Conservation (phyloP, 139 green algal genomes). For the Chlamydomonas sp. region DNA sequence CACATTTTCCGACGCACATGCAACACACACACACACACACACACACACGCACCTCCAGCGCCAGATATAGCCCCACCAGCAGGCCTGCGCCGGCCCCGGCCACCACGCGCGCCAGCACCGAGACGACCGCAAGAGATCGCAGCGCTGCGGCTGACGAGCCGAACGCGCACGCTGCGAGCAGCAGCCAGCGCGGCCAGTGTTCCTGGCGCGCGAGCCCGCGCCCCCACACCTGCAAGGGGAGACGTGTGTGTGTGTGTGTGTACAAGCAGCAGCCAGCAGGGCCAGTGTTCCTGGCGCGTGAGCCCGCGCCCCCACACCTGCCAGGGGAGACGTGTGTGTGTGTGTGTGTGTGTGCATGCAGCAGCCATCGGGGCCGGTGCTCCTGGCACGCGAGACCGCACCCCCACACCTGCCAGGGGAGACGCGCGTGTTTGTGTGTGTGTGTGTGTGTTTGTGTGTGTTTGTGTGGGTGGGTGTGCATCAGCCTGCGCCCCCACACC, state of each 20-base stretch:
- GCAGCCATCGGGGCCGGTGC: conserved; percentile 82
- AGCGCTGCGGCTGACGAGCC: neutral
- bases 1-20: no score
- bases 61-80: conserved; percentile 74
- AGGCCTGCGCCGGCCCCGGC: conserved; percentile 26
- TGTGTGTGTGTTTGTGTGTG: no score
- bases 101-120: conserved; percentile 14
- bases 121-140: neutral
- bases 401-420: conserved; percentile 12
- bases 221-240: no score
- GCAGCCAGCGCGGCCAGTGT: conserved; percentile 82
- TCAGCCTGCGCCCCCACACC: no score
- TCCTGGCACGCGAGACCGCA: conserved; percentile 24
- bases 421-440: no score
- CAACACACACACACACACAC: neutral
- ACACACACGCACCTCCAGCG: conserved; percentile 56
- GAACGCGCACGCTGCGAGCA: conserved; percentile 41
- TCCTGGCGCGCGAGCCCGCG: conserved; percentile 25
- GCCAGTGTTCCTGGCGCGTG: conserved; percentile 57
- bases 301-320: conserved; percentile 16
- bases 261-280: conserved; percentile 75
- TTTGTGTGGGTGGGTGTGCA: no score
- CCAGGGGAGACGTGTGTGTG: no score
- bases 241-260: no score
- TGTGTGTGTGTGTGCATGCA: no score